phyloP scores from a whole-genome alignment of 495 filamentous ascomycete genomes.

The Hypoxylon intermedium region DNA sequence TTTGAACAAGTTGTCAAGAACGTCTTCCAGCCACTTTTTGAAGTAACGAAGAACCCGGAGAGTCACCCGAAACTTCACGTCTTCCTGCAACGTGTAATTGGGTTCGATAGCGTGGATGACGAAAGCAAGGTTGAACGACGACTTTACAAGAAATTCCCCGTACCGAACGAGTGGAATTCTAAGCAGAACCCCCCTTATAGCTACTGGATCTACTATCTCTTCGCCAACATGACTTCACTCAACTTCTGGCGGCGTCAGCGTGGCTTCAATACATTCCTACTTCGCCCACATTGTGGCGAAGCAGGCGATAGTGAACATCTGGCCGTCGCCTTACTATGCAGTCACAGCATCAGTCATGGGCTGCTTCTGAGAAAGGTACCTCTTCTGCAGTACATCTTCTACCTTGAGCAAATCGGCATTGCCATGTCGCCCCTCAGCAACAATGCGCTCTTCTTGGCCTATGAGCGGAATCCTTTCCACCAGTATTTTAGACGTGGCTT shows the following conservation, averaged over 20 bases:
- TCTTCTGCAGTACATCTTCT: slow-evolving; percentile 94
- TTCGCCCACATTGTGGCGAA: slow-evolving; percentile 95
- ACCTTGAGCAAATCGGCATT: slow-evolving; percentile 96
- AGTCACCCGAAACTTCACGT: slow-evolving; percentile 93
- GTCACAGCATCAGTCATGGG: slow-evolving; percentile 97
- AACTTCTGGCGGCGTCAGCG: slow-evolving; percentile 89
- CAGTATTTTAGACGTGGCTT: slow-evolving; percentile 93
- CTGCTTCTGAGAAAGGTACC: slow-evolving; percentile 93
- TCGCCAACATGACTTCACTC: slow-evolving; percentile 89
- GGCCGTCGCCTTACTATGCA: slow-evolving; percentile 88
- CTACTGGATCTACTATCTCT: slow-evolving; percentile 98
- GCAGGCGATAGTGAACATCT: slow-evolving; percentile 97
- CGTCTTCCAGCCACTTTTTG: slow-evolving; percentile 91
- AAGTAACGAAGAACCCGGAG: slow-evolving; percentile 85
- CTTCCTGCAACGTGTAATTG: slow-evolving; percentile 93
- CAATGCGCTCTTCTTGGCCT: slow-evolving; percentile 95
- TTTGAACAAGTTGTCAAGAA: slow-evolving; percentile 93
- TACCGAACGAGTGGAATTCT: slow-evolving; percentile 84
- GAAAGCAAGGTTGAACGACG: slow-evolving; percentile 95
- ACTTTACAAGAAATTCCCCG: slow-evolving; percentile 90
- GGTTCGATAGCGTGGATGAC: slow-evolving; percentile 97
- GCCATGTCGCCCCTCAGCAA: slow-evolving; percentile 99
- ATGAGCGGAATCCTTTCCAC: slow-evolving; percentile 94
- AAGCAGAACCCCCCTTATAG: slow-evolving; percentile 97
- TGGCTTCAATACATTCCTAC: slow-evolving; percentile 93